Evolutionary conservation across 208 protist genomes (phyloP).

Genomic region (Histomonas meleagridis): DNA sequence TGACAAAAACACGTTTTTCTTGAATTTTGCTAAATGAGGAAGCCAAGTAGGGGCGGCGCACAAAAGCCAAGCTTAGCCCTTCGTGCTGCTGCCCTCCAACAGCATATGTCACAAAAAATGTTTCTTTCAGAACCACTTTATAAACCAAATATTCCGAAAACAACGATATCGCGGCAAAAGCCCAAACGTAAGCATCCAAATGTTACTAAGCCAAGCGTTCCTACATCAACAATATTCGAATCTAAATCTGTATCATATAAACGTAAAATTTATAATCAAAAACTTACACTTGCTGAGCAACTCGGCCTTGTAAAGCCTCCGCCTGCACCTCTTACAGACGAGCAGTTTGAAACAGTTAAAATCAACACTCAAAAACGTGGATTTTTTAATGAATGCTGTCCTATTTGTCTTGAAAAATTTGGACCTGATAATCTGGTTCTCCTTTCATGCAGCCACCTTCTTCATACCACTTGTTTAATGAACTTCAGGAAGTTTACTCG

Average conservation of each 20-base stretch:
- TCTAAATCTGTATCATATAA: not conserved
- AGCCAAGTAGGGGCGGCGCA: too few relatives aligned
- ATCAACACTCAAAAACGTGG: conserved; percentile 26
- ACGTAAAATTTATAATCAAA: not conserved
- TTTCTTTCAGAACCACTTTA: not conserved
- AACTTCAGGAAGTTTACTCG: conserved; percentile 32
- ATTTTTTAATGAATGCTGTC: conserved; percentile 10
- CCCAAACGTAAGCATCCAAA: not conserved
- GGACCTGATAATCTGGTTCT: conserved; percentile 18
- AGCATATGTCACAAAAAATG: not conserved
- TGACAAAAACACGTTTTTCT: too few relatives aligned
- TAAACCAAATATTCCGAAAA: not conserved
- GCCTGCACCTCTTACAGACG: not conserved
- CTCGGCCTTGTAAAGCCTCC: not conserved
- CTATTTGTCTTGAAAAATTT: conserved; percentile 32
- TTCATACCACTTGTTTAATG: not conserved
- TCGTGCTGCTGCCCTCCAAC: not conserved
- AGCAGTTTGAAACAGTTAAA: conserved; percentile 33
- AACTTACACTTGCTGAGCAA: conserved; percentile 13
- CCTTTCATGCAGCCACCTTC: not conserved
- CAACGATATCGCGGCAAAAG: not conserved
- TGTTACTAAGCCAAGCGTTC: not conserved
- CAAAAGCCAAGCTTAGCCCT: not conserved
- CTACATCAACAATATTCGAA: conserved; percentile 8
- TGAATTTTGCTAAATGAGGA: too few relatives aligned